Conservation (phyloP, 805 yeast species). For the Starmera dryadoides region DNA sequence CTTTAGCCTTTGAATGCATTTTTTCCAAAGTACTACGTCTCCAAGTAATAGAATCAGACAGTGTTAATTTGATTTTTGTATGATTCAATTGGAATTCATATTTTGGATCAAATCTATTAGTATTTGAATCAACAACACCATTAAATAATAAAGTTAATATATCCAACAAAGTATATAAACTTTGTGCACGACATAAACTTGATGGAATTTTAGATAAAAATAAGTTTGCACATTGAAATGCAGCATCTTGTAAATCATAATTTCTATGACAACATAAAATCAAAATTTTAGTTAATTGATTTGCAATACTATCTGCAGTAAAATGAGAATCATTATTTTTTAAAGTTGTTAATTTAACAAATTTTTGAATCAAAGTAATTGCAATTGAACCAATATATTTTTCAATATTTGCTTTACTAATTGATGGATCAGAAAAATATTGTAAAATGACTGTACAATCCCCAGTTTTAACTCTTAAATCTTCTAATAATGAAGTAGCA, state of each 20-base stretch:
- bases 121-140: constrained; percentile 76
- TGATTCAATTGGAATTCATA: constrained; percentile 47
- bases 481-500: constrained; percentile 73
- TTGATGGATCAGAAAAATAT: constrained; percentile 84
- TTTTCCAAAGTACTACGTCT: constrained; percentile 59
- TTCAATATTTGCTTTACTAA: constrained; percentile 60
- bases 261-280: constrained; percentile 74
- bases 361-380: constrained; percentile 49
- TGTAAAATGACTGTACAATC: constrained; percentile 69
- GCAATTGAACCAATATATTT: constrained; percentile 63
- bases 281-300: constrained; percentile 62
- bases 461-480: constrained; percentile 71
- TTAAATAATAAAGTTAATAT: constrained; percentile 70
- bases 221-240: constrained; percentile 67
- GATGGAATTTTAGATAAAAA: constrained; percentile 67
- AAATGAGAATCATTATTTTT: constrained; percentile 50
- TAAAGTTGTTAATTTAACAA: constrained; percentile 38
- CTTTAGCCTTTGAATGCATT: constrained; percentile 49
- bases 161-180: constrained; percentile 77
- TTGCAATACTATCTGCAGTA: constrained; percentile 51
- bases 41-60: constrained; percentile 75
- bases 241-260: constrained; percentile 65
- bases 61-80: constrained; percentile 32
- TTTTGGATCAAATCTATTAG: constrained; percentile 81
- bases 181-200: constrained; percentile 62